A percentile compares a stretch with the other conserved stretches of the same genome.
Conservation (phyloP, 1,284 basidiomycete genomes). For the Sphaerobolus stellatus region DNA sequence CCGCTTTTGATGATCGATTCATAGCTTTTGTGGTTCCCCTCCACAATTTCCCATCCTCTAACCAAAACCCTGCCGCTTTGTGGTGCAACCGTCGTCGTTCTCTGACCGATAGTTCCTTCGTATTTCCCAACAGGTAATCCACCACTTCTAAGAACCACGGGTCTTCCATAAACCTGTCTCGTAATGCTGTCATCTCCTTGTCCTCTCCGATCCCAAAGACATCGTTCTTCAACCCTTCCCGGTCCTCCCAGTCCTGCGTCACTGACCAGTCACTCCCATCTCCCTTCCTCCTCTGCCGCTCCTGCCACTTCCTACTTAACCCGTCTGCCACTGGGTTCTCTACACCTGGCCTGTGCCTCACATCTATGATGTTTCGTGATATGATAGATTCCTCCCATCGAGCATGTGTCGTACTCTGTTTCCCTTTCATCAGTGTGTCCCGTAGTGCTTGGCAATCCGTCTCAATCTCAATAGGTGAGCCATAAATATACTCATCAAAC, state of each 20-base stretch:
- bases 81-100: constrained; percentile 6
- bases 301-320: constrained; percentile 8
- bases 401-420: neutral
- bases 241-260: constrained; percentile 9
- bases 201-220: constrained; percentile 5
- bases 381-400: constrained; percentile 7
- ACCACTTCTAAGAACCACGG: constrained; percentile 6
- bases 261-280: constrained; percentile 1
- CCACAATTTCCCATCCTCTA: constrained; percentile 14
- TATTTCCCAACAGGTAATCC: neutral
- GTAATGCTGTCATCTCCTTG: neutral
- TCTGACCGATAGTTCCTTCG: neutral
- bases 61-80: neutral
- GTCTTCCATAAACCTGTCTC: constrained; percentile 12
- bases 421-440: constrained; percentile 15
- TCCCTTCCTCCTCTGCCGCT: neutral
- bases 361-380: constrained; percentile 5
- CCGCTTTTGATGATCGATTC: constrained; percentile 4
- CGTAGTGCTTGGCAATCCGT: constrained; percentile 23
- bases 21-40: constrained; percentile 4
- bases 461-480: constrained; percentile 17
- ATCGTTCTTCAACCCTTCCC: constrained; percentile 6
- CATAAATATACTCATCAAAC: constrained; percentile 16
- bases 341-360: constrained; percentile 13
- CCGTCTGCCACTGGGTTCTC: constrained; percentile 17